phyloP scores from a whole-genome alignment of 179 eudicot genomes.

The Spinacia oleracea region DNA sequence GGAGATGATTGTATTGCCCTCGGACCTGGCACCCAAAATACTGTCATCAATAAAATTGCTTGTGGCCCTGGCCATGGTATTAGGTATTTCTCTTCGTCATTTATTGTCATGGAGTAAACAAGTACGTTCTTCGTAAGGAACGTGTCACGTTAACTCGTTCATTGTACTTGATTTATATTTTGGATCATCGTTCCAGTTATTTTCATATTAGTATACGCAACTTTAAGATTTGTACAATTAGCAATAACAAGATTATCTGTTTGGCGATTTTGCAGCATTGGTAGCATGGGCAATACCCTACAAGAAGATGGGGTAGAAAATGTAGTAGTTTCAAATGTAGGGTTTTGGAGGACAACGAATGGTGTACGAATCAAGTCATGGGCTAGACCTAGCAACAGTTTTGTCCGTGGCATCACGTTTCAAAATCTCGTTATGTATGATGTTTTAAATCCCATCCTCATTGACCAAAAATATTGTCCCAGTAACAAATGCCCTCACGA shows the following conservation, averaged over 20 bases:
- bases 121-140: too few relatives aligned
- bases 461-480: conserved; percentile 76
- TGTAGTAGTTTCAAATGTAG: conserved; percentile 41
- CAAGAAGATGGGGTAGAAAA: conserved; percentile 62
- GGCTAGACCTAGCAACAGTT: conserved; percentile 68
- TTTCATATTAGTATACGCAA: too few relatives aligned
- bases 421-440: conserved; percentile 51
- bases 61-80: conserved; percentile 86
- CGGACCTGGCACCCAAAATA: conserved; percentile 49
- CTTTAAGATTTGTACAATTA: too few relatives aligned
- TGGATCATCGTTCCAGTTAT: too few relatives aligned
- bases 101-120: too few relatives aligned
- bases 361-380: conserved; percentile 79
- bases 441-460: conserved; percentile 63
- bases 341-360: conserved; percentile 46
- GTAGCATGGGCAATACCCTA: conserved; percentile 54
- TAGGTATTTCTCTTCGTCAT: conserved; percentile 40
- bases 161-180: too few relatives aligned
- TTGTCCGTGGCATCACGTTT: conserved; percentile 42
- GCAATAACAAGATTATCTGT: too few relatives aligned
- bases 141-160: too few relatives aligned
- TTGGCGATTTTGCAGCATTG: conserved; percentile 58
- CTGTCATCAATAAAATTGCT: conserved; percentile 43
- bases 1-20: conserved; percentile 72
- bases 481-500: conserved; percentile 51